Conservation (phyloP, 345 rosid genomes). For the Pistacia atlantica region DNA sequence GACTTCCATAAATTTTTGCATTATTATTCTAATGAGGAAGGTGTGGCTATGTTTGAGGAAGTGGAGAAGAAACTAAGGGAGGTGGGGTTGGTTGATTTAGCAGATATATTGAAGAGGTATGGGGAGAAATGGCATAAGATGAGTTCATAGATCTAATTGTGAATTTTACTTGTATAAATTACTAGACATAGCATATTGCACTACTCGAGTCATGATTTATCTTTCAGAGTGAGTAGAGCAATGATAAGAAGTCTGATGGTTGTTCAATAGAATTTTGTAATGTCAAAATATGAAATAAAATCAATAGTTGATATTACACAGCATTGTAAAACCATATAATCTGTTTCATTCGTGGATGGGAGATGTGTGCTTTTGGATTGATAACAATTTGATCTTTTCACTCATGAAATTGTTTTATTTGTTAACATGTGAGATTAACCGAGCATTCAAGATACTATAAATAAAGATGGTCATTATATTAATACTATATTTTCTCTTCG, state of each 20-base stretch:
- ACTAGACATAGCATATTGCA: not conserved
- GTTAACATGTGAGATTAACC: too few species aligned
- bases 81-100: slow-evolving; percentile 74
- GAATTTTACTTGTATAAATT: not conserved
- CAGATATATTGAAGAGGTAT: slow-evolving; percentile 74
- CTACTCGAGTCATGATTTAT: not conserved
- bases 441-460: too few species aligned
- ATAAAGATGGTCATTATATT: too few species aligned
- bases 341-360: too few species aligned
- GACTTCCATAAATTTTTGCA: slow-evolving; percentile 86
- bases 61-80: slow-evolving; percentile 65
- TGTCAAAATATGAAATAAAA: too few species aligned
- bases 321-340: too few species aligned
- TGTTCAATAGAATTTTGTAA: too few species aligned
- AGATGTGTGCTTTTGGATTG: too few species aligned
- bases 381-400: too few species aligned
- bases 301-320: too few species aligned
- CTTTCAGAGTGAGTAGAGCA: not conserved
- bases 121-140: slow-evolving; percentile 72
- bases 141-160: not conserved
- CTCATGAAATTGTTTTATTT: too few species aligned
- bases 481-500: too few species aligned
- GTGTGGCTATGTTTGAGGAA: slow-evolving; percentile 69
- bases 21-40: slow-evolving; percentile 76
- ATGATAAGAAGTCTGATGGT: not conserved